Percentiles rank a stretch among this genome's conserved stretches.
phyloP scores from a whole-genome alignment of 306 rosid species.

The Prunus dulcis region DNA sequence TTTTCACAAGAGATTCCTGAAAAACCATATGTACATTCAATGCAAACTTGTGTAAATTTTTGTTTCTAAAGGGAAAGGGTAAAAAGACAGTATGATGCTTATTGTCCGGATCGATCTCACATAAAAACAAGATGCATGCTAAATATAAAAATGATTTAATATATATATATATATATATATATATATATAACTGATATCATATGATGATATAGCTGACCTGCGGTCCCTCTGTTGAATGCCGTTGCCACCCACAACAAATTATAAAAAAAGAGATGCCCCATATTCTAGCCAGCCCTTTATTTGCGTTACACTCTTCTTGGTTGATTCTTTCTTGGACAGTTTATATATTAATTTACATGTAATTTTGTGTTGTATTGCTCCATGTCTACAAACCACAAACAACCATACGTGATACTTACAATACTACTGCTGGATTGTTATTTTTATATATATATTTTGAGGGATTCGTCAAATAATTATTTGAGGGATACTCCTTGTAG shows the following conservation, averaged over 20 bases:
- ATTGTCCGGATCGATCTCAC: background rate
- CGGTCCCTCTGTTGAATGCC: conserved; percentile 1
- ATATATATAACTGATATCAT: background rate
- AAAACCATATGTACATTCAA: too few relatives aligned
- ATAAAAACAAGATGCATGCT: background rate
- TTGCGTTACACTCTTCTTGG: background rate
- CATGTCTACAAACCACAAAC: background rate
- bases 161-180: too few relatives aligned
- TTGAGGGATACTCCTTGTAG: too few relatives aligned
- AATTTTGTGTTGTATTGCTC: background rate
- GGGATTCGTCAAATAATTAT: too few relatives aligned
- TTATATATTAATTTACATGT: background rate
- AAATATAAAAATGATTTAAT: background rate
- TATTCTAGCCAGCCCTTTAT: background rate
- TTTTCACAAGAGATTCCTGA: too few relatives aligned
- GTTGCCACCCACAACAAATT: background rate
- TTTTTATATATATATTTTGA: too few relatives aligned
- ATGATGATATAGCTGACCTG: conserved; percentile 11
- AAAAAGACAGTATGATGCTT: background rate
- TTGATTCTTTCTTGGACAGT: background rate
- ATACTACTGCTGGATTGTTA: background rate
- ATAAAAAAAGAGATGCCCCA: background rate
- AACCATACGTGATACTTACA: background rate
- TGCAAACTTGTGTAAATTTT: background rate
- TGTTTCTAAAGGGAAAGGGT: background rate